Percentiles rank a stretch among this genome's conserved stretches.
phyloP scores from a whole-genome alignment of 2,329 filamentous ascomycete species.

The Hymenoscyphus salicellus region DNA sequence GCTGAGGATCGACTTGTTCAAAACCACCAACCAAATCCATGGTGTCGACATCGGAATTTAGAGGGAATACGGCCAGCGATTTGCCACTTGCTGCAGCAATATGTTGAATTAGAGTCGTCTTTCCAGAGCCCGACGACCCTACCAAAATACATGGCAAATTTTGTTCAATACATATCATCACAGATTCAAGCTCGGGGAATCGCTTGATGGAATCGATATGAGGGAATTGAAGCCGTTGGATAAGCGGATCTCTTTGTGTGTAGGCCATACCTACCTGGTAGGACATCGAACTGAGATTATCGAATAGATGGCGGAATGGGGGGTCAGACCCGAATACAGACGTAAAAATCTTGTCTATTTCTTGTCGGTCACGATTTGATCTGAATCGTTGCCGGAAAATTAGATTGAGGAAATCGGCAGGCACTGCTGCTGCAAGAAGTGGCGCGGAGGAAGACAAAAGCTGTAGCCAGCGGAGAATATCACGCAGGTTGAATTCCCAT shows the following conservation, averaged over 20 bases:
- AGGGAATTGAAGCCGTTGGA: constrained; percentile 52
- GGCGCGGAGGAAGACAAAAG: constrained; percentile 61
- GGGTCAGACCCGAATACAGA: constrained; percentile 53
- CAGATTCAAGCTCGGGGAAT: constrained; percentile 74
- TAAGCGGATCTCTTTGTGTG: constrained; percentile 56
- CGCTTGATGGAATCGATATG: constrained; percentile 51
- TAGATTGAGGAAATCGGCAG: constrained; percentile 74
- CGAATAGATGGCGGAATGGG: constrained; percentile 61
- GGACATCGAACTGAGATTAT: constrained; percentile 62
- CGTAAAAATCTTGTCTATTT: constrained; percentile 65
- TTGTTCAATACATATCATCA: constrained; percentile 82
- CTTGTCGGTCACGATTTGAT: constrained; percentile 61
- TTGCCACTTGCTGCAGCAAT: constrained; percentile 78
- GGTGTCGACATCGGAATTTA: constrained; percentile 93
- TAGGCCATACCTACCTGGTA: constrained; percentile 79
- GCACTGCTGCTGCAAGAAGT: constrained; percentile 57
- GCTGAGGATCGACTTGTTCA: constrained; percentile 82
- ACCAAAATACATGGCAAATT: constrained; percentile 87
- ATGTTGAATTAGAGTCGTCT: constrained; percentile 75
- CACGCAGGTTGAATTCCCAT: constrained; percentile 94
- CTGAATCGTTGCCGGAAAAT: constrained; percentile 88
- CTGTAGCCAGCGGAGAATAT: constrained; percentile 83
- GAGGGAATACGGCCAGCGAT: constrained; percentile 73
- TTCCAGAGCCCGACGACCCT: constrained; percentile 80
- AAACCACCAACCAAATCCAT: constrained; percentile 97